These are phyloP conservation scores for Straminergon stramineum DNA, from an alignment of 225 moss, liverwort and hornwort genomes.

Conservation along the genomic window DNA sequence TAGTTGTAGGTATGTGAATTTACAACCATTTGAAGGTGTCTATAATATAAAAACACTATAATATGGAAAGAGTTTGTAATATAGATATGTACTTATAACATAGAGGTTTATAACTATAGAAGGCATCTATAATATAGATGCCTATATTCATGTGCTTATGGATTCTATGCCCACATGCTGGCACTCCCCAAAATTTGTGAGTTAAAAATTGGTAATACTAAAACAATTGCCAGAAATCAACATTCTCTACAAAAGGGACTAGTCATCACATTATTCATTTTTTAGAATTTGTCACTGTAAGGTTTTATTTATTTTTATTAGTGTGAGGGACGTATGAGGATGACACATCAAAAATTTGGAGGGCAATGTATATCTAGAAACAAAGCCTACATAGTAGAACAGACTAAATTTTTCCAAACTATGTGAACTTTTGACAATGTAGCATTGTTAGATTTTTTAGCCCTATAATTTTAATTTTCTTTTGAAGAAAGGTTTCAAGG, in stretches of 20 bases:
- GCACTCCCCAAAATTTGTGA: not conserved
- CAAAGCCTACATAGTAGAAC: not conserved
- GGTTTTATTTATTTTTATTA: too few species aligned
- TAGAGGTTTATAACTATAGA: too few species aligned
- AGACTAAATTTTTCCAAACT: not conserved
- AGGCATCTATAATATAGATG: too few species aligned
- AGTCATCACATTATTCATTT: too few species aligned
- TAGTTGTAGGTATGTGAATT: too few species aligned
- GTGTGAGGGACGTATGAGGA: not conserved
- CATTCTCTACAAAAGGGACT: not conserved
- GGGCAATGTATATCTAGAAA: not conserved
- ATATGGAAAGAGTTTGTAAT: too few species aligned
- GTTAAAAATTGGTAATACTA: not conserved
- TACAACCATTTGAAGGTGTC: too few species aligned
- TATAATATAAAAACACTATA: too few species aligned
- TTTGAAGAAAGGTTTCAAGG: not conserved
- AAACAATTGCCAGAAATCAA: not conserved
- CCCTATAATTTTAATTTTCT: not conserved
- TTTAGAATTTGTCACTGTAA: too few species aligned
- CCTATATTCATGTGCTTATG: too few species aligned
- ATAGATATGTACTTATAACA: too few species aligned
- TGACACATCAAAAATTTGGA: not conserved
- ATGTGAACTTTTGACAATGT: not conserved
- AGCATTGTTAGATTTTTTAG: accelerated
- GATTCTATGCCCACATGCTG: too few species aligned